Percentiles rank a stretch among this genome's conserved stretches.
Conservation (phyloP, 2,329 filamentous ascomycete genomes). For the Huntiella savannae region DNA sequence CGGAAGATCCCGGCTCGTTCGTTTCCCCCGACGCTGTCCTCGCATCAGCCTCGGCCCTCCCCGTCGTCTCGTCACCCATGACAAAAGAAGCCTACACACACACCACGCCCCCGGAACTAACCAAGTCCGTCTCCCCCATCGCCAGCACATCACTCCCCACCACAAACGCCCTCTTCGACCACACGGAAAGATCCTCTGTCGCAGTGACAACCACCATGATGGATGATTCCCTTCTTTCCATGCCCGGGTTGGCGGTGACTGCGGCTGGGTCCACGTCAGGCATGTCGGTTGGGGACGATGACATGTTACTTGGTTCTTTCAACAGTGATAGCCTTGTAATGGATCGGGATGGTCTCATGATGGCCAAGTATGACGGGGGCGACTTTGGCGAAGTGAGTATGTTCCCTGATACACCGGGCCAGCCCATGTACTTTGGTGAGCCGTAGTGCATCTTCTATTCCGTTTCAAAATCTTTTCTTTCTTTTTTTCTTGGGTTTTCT, state of each 20-base stretch:
- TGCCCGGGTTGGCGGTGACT: neutral
- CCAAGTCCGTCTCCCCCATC: slow-evolving; percentile 39
- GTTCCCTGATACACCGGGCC: slow-evolving; percentile 22
- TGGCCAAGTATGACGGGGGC: slow-evolving; percentile 32
- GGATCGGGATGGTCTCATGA: slow-evolving; percentile 29
- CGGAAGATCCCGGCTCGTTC: slow-evolving; percentile 20
- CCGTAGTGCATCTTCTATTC: slow-evolving; percentile 15
- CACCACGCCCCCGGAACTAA: slow-evolving; percentile 40
- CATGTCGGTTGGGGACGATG: slow-evolving; percentile 19
- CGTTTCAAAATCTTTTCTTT: neutral
- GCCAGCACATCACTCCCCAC: slow-evolving; percentile 13
- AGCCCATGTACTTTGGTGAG: slow-evolving; percentile 19
- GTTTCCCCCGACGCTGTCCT: slow-evolving; percentile 29
- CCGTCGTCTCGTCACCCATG: slow-evolving; percentile 16
- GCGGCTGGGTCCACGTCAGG: slow-evolving; percentile 11
- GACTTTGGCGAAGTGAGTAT: slow-evolving; percentile 31
- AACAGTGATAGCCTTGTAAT: slow-evolving; percentile 25
- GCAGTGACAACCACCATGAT: slow-evolving; percentile 15
- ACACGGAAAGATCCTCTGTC: slow-evolving; percentile 19
- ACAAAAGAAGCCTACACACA: slow-evolving; percentile 26
- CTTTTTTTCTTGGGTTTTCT: neutral
- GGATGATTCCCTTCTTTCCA: neutral
- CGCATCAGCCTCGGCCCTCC: slow-evolving; percentile 14
- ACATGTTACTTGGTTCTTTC: slow-evolving; percentile 27
- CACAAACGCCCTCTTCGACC: slow-evolving; percentile 25